Conservation (phyloP, 768 basidiomycete species). For the Wakefieldia striispora region DNA sequence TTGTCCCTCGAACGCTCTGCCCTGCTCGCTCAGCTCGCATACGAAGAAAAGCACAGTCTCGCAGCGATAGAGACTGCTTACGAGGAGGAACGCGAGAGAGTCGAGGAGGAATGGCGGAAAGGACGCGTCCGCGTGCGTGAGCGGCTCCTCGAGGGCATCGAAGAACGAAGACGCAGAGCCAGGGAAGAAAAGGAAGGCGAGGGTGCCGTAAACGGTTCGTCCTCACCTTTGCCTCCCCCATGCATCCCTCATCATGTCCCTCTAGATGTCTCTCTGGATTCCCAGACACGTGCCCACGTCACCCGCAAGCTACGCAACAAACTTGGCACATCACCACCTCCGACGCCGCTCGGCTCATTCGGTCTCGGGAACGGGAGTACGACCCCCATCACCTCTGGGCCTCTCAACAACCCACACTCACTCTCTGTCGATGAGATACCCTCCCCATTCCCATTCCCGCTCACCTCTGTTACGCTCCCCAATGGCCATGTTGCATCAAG, state of each 20-base stretch:
- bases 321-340: constrained; percentile 72
- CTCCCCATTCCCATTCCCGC: constrained; percentile 77
- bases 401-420: constrained; percentile 79
- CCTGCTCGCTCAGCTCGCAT: constrained; percentile 58
- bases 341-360: constrained; percentile 54
- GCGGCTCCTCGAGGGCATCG: constrained; percentile 78
- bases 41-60: constrained; percentile 67
- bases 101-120: constrained; percentile 80
- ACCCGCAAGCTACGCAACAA: constrained; percentile 86
- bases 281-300: constrained; percentile 74
- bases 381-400: constrained; percentile 65
- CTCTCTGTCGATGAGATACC: constrained; percentile 84
- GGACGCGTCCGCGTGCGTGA: constrained; percentile 76
- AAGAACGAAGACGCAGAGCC: constrained; percentile 74
- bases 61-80: constrained; percentile 69
- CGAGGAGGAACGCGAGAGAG: constrained; percentile 72
- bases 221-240: constrained; percentile 1
- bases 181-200: constrained; percentile 90
- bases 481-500: constrained; percentile 33
- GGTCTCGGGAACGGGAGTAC: constrained; percentile 37
- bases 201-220: constrained; percentile 67
- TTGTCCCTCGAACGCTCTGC: constrained; percentile 76
- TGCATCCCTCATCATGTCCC: neutral
- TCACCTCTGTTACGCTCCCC: constrained; percentile 53
- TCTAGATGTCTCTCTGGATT: constrained; percentile 71